These are phyloP conservation scores for Aquilaria agallochum DNA, from an alignment of 441 rosid genomes.

Conservation along the genomic window DNA sequence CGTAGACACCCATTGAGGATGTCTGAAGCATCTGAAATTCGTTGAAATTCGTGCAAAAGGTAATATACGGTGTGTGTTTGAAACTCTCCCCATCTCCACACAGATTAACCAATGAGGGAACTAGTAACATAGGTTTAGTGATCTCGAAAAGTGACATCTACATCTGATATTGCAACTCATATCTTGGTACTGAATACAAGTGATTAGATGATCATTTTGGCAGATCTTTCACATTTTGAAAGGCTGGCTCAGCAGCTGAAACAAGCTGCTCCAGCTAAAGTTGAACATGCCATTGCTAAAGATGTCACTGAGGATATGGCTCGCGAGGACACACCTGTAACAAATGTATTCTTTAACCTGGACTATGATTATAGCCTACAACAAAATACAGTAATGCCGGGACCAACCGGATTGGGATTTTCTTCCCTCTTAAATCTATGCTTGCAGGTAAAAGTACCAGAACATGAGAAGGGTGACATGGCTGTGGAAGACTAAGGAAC, in stretches of 20 bases:
- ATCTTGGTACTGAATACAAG: background rate
- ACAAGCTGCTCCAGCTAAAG: constrained; percentile 34
- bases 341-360: too few species aligned
- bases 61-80: constrained; percentile 18
- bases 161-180: background rate
- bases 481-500: too few species aligned
- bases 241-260: constrained; percentile 55
- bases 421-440: too few species aligned
- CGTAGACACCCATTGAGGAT: constrained; percentile 58
- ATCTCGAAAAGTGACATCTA: background rate
- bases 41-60: constrained; percentile 54
- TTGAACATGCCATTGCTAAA: constrained; percentile 20
- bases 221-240: constrained; percentile 64
- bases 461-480: too few species aligned
- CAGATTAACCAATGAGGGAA: constrained; percentile 19
- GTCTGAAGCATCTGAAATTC: constrained; percentile 58
- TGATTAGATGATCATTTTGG: constrained; percentile 15
- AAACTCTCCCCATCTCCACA: background rate
- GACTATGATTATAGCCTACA: too few species aligned
- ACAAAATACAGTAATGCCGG: too few species aligned
- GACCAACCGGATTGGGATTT: too few species aligned
- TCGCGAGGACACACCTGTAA: too few species aligned
- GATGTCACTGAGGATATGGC: constrained; percentile 16
- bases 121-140: background rate
- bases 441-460: too few species aligned